Evolutionary conservation across 208 protist species (phyloP).

Genomic region (Leishmania arabica): DNA sequence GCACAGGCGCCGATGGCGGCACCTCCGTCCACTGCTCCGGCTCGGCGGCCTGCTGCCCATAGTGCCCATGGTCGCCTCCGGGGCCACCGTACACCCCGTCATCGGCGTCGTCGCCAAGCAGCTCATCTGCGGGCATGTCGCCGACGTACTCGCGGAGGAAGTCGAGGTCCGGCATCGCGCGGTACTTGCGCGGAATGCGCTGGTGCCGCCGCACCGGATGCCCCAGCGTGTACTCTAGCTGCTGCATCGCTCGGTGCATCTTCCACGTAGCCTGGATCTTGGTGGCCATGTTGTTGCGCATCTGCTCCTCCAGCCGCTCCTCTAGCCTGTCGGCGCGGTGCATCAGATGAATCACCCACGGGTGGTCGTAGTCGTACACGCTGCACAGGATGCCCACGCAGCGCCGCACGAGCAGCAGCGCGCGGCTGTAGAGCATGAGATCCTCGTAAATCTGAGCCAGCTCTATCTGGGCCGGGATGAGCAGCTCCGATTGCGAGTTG

Average conservation of each 20-base stretch:
- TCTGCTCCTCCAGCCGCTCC: conserved; percentile 42
- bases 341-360: conserved; percentile 76
- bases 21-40: conserved; percentile 17
- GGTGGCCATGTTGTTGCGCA: conserved; percentile 56
- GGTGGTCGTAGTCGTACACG: conserved; percentile 89
- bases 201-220: conserved; percentile 69
- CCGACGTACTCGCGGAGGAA: conserved; percentile 55
- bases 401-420: conserved; percentile 77
- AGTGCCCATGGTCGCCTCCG: neutral
- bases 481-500: conserved; percentile 82
- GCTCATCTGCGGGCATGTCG: conserved; percentile 19
- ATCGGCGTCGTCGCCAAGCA: conserved; percentile 8
- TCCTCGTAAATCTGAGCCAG: conserved; percentile 86
- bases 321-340: conserved; percentile 58
- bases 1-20: conserved; percentile 14
- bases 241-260: conserved; percentile 76
- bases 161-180: conserved; percentile 40
- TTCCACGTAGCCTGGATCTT: conserved; percentile 87
- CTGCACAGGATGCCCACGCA: conserved; percentile 84
- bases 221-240: conserved; percentile 60
- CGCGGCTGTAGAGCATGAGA: conserved; percentile 71
- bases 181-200: conserved; percentile 54
- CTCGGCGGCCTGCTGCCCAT: neutral
- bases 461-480: conserved; percentile 77
- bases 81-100: neutral